Evolutionary conservation across 2,329 filamentous ascomycete species (phyloP), one percentile per base, ranked within the genome.

Genomic region (Fusarium torreyae): DNA sequence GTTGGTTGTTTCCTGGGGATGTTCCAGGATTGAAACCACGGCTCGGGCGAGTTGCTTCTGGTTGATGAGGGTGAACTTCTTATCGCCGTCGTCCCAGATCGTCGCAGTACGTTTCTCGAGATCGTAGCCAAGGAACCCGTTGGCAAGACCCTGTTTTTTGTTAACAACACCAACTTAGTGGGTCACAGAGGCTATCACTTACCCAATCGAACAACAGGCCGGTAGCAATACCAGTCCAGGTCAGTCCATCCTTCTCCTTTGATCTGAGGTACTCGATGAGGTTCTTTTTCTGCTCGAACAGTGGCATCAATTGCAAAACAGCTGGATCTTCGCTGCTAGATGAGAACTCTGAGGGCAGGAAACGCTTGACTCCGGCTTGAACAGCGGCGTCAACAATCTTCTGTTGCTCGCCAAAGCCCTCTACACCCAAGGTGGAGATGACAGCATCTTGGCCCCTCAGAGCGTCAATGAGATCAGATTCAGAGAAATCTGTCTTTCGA

Each of bases 191-290:
- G 9, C 6, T 5, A 22, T 2, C 2, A 7, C 40, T 6, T 51
- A 57, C 55, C 55, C 55, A 58, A 15, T 58, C 55, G 7, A 58
- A 58, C 9, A 58, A 20, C 2, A 58, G 33, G 1, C 55, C 55
- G 17, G 55, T 58, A 0, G 55, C 55, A 9, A 58, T 15, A 20
- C 49, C 55, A 17, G 55, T 58, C 55, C 55, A 58, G 5, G 18
- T 58, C 8, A 55, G 2, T 5, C 55, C 55, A 15, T 58, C 18
- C 2, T 58, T 55, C 17, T 58, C 55, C 14, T 58, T 58, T 1
- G 31, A 31, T 22, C 39, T 58, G 5, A 58, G 33, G 17, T 58
- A 58, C 1, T 58, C 31, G 7, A 58, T 28, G 8, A 55, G 33
- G 7, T 55, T 44, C 7, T 45, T 58, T 18, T 58, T 58, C 4